These are phyloP conservation scores for Neurospora sp. DNA, from an alignment of 495 filamentous ascomycete species.

Conservation along the genomic window DNA sequence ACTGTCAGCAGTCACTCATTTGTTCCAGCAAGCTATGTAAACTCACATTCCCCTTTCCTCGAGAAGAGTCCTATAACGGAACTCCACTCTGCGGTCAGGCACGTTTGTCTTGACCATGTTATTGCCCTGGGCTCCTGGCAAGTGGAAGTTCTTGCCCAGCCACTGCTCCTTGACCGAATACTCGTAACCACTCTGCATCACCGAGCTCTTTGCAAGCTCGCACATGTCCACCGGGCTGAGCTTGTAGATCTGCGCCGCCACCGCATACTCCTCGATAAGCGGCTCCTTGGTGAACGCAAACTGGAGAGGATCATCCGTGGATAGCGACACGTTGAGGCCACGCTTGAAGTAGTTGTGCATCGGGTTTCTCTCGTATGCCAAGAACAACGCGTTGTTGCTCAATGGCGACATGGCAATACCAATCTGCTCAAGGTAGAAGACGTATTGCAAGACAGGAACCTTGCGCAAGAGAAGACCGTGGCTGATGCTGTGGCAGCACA, in stretches of 20 bases:
- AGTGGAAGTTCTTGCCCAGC: constrained; percentile 66
- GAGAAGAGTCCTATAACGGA: constrained; percentile 70
- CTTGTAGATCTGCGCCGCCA: constrained; percentile 97
- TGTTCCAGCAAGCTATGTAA: background rate
- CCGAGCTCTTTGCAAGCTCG: constrained; percentile 91
- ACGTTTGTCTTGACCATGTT: constrained; percentile 93
- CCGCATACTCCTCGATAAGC: constrained; percentile 94
- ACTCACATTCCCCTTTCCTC: constrained; percentile 76
- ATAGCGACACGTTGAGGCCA: constrained; percentile 89
- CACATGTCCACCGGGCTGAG: constrained; percentile 97
- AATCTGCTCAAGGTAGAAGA: constrained; percentile 96
- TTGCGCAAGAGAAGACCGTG: constrained; percentile 90
- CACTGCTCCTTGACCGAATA: constrained; percentile 77
- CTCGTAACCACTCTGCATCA: constrained; percentile 91
- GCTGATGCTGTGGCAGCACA: constrained; percentile 96
- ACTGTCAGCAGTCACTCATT: background rate
- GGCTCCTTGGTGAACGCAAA: constrained; percentile 99
- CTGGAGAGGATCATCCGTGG: constrained; percentile 93
- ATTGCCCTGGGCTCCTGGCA: constrained; percentile 71
- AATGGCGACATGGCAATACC: constrained; percentile 98
- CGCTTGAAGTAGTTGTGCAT: constrained; percentile 91
- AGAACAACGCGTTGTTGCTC: constrained; percentile 93
- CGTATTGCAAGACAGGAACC: constrained; percentile 88
- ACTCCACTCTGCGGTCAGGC: constrained; percentile 81
- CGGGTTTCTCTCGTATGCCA: constrained; percentile 95